phyloP scores from a whole-genome alignment of 495 filamentous ascomycete species.

The Neurospora sp. region DNA sequence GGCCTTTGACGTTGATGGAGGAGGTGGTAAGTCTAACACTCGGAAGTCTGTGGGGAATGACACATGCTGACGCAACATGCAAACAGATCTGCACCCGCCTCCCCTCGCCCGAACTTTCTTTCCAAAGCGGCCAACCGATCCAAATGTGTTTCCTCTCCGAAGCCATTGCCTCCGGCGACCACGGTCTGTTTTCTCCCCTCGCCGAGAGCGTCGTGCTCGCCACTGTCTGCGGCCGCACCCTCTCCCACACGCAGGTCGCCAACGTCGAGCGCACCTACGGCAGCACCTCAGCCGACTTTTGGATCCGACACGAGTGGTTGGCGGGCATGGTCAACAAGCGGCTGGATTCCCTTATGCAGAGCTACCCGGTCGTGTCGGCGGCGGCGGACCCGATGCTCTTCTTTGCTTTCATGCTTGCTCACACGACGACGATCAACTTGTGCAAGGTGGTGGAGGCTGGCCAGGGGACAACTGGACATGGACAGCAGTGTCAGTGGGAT shows the following conservation, averaged over 20 bases:
- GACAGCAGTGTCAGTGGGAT: not conserved
- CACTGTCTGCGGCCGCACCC: constrained; percentile 36
- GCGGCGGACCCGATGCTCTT: constrained; percentile 37
- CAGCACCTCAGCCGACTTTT: constrained; percentile 25
- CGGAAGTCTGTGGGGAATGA: not conserved
- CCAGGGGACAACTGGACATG: not conserved
- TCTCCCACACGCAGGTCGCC: constrained; percentile 33
- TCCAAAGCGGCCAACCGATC: constrained; percentile 37
- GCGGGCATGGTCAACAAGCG: constrained; percentile 29
- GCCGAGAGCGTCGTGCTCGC: constrained; percentile 38
- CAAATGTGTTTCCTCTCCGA: constrained; percentile 35
- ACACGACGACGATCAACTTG: constrained; percentile 33
- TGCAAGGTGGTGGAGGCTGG: constrained; percentile 22
- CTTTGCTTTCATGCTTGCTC: constrained; percentile 33
- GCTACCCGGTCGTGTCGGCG: constrained; percentile 22
- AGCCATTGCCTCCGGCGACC: constrained; percentile 25
- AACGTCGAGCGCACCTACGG: constrained; percentile 13
- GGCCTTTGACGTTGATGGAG: constrained; percentile 41
- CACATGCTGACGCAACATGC: not conserved
- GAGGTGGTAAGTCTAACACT: constrained; percentile 29
- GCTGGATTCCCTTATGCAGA: constrained; percentile 23
- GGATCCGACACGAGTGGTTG: constrained; percentile 39
- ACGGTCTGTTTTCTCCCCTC: constrained; percentile 29
- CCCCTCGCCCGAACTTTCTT: constrained; percentile 38
- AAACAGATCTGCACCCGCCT: constrained; percentile 33